Evolutionary conservation across 495 filamentous ascomycete species (phyloP), one percentile per base, ranked within the genome.

Genomic region (Daldinia bambusicola): DNA sequence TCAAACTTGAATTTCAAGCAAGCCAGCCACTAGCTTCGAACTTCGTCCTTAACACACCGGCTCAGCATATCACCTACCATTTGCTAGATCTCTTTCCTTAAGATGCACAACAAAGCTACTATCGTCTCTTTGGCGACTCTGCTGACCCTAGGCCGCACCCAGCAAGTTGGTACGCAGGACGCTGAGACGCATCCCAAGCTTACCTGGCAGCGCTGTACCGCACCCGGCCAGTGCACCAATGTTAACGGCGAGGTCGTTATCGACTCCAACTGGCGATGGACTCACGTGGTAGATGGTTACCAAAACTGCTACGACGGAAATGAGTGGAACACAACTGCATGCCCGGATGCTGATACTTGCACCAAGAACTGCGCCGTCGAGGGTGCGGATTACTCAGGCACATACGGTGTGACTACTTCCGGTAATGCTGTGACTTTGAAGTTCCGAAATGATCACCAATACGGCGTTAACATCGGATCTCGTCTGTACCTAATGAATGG

Each of bases 151-250:
- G 55, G 67, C 8, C 16, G 58, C 0, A 30, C 61, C 22, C 67
- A 70, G 55, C 56, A 70, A 75, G 80, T 81, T 43, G 88, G 88
- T 77, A 84, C 80, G 12, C 64, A 81, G 66, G 80, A 77, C 4
- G 40, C 87, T 10, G 89, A 90, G 77, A 83, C 78, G 8, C 87
- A 89, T 66, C 88, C 88, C 26, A 75, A 81, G 59, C 66, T 90
- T 69, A 81, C 77, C 70, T 89, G 87, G 87, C 78, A 83, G 60
- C 83, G 78, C 55, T 90, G 87, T 77, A 82, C 82, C 6, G 71
- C 73, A 16, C 69, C 76, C 40, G 85, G 86, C 60, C 80, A 74
- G 72, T 90, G 87, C 80, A 75, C 70, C 53, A 79, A 52, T 52
- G 72, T 78, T 40, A 61, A 75, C 50, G 80, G 74, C 22, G 75